Evolutionary conservation across 768 basidiomycete genomes (phyloP), one percentile per base, ranked within the genome.

Genomic region (Coprinellus aureogranulatus): DNA sequence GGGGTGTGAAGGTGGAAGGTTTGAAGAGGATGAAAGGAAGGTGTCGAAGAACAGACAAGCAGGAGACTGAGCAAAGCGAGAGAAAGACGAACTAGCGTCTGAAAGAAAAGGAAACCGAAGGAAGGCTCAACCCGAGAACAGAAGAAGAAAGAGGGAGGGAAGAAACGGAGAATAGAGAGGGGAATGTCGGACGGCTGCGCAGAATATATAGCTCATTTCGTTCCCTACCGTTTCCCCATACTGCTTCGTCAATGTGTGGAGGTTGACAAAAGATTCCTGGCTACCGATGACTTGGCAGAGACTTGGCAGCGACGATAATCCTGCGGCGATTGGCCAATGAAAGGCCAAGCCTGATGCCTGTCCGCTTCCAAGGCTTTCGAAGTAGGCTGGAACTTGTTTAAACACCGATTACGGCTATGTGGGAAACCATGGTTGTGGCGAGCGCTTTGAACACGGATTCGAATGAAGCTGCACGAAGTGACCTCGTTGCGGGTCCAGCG

Each of bases 31-130:
- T 31, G 20, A 41, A 51, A 54, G 28, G 46, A 27, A 47, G 40
- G 58, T 55, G 37, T 46, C 20, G 37, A 55, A 54, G 51, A 45
- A 41, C 45, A 40, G 50, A 58, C 40, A 53, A 52, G 34, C 18
- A 34, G 10, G 56, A 61, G 52, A 25, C 37, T 23, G 22, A 39
- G 37, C 50, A 65, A 57, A 53, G n/a, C n/a, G n/a, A n/a, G 34
- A 54, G 53, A 51, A 61, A 57, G 64, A 60, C 62, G 62, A 60
- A 56, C 66, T 64, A 61, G 66, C 62, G 64, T 64, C 61, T 16
- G 59, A 54, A 54, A 25, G 50, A n/a, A 60, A 62, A 48, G 28
- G 18, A 54, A 58, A 48, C 31, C 50, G 39, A 57, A 57, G 40
- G 56, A 52, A 50, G 56, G 41, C 22, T 57, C 55, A 57, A 57